Evolutionary conservation across 257 asterid species (phyloP).

Genomic region (Nicotiana obtusifolia): DNA sequence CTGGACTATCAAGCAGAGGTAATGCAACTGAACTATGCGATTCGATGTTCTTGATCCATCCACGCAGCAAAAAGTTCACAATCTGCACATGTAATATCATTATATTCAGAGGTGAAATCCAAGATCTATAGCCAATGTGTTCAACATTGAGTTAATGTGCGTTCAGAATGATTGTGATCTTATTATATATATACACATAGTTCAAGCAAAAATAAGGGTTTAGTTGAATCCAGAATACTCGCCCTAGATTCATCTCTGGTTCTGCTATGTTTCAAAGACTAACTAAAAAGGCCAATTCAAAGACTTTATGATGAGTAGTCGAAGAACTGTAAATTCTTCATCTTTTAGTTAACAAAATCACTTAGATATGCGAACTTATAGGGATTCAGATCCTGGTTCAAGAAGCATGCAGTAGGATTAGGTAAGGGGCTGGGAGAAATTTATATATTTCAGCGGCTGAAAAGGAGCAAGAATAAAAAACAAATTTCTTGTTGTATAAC

Average conservation of each 20-base stretch:
- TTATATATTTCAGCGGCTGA: not conserved
- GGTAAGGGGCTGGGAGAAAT: not conserved
- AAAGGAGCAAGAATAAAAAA: not conserved
- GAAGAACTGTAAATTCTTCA: not conserved
- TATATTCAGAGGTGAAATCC: not conserved
- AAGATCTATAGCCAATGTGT: not conserved
- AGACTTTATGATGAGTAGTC: not conserved
- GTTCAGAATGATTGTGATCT: not conserved
- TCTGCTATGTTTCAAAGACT: not conserved
- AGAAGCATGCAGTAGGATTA: not conserved
- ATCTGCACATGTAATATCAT: conserved; percentile 36
- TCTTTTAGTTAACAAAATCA: not conserved
- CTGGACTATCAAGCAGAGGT: conserved; percentile 58
- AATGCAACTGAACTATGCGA: conserved; percentile 46
- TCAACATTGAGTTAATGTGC: not conserved
- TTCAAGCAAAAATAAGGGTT: not conserved
- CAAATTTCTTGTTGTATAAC: too few species aligned
- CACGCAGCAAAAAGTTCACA: conserved; percentile 73
- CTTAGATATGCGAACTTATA: not conserved
- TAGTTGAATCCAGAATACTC: not conserved
- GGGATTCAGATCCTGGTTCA: not conserved
- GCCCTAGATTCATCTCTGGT: not conserved
- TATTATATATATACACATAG: not conserved
- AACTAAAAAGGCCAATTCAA: not conserved
- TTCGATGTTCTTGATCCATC: conserved; percentile 79